Conservation (phyloP, 2,329 filamentous ascomycete genomes). For the Cladophialophora exuberans region DNA sequence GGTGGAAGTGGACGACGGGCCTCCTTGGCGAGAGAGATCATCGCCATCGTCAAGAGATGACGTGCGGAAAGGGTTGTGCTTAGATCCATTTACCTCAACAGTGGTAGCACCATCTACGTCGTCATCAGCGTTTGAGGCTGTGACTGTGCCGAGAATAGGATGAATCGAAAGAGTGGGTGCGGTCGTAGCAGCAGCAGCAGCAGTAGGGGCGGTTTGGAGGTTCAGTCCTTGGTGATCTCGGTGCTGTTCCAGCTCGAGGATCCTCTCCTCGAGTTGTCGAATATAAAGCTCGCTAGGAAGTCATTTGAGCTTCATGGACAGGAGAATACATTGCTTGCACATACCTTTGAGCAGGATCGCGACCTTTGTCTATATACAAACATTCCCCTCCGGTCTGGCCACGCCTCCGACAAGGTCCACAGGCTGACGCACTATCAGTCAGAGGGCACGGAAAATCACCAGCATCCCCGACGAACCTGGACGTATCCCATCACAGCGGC, state of each 20-base stretch:
- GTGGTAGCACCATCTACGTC: not conserved
- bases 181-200: not conserved
- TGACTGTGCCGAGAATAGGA: not conserved
- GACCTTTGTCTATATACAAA: not conserved
- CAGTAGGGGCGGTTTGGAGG: not conserved
- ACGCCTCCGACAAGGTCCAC: not conserved
- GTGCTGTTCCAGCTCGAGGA: not conserved
- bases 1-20: not conserved
- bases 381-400: not conserved
- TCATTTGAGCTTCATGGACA: not conserved
- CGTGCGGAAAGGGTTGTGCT: not conserved
- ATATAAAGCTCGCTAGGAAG: not conserved
- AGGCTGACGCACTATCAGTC: not conserved
- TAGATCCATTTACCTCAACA: not conserved
- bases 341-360: not conserved
- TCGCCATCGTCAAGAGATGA: not conserved
- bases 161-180: not conserved
- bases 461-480: not conserved
- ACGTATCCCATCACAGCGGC: not conserved
- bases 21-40: not conserved
- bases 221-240: not conserved
- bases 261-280: not conserved
- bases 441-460: not conserved
- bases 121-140: not conserved
- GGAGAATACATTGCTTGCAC: not conserved